Conservation (phyloP, 2,329 filamentous ascomycete species). For the Colletotrichum sojae region DNA sequence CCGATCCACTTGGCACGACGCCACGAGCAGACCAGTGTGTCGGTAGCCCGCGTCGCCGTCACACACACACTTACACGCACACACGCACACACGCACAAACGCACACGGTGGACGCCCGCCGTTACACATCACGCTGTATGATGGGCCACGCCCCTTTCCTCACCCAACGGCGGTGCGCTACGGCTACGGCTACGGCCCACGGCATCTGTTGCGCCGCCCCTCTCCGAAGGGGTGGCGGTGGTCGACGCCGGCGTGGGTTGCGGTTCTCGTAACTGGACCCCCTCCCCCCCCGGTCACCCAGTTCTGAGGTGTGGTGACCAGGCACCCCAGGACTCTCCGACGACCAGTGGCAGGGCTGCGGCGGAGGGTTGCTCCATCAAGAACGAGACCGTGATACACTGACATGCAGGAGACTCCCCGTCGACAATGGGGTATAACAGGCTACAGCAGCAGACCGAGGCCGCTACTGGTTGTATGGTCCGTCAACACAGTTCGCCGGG, state of each 20-base stretch:
- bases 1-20: slow-evolving; percentile 33
- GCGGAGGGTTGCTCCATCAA: slow-evolving; percentile 14
- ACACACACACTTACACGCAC: not conserved
- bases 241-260: not conserved
- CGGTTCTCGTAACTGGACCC: slow-evolving; percentile 13
- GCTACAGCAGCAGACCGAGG: slow-evolving; percentile 30
- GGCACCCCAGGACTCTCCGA: slow-evolving; percentile 14
- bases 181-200: not conserved
- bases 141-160: slow-evolving; percentile 5
- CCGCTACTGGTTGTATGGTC: slow-evolving; percentile 19
- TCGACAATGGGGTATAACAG: slow-evolving; percentile 5
- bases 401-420: slow-evolving; percentile 35
- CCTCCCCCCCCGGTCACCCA: not conserved
- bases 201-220: slow-evolving; percentile 7
- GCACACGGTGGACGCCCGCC: not conserved
- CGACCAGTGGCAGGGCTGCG: slow-evolving; percentile 18
- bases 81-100: not conserved
- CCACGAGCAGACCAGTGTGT: slow-evolving; percentile 31
- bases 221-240: slow-evolving; percentile 19
- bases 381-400: slow-evolving; percentile 29
- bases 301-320: slow-evolving; percentile 7
- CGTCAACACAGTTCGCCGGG: not conserved
- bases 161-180: not conserved
- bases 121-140: slow-evolving; percentile 20
- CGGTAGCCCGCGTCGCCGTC: slow-evolving; percentile 18